Percentiles rank a stretch among this genome's conserved stretches.
phyloP scores from a whole-genome alignment of 768 basidiomycete species.

The Lyophyllum decastes region DNA sequence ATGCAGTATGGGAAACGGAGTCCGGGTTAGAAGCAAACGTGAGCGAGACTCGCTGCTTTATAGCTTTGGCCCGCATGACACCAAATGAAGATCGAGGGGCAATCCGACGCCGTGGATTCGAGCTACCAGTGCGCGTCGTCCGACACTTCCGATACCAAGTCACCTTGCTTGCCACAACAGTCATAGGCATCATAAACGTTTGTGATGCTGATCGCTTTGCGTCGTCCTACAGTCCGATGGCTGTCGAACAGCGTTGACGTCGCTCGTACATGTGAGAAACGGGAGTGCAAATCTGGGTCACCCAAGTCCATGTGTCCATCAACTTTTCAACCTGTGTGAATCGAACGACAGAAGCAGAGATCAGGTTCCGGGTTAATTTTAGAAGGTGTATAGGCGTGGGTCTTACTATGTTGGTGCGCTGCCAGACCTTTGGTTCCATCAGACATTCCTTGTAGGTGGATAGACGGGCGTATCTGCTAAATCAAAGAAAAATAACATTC shows the following conservation, averaged over 20 bases:
- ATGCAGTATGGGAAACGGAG: background rate
- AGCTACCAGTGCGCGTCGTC: background rate
- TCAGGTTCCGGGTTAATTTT: background rate
- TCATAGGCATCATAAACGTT: background rate
- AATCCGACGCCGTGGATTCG: background rate
- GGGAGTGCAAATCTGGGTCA: background rate
- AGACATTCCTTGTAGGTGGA: background rate
- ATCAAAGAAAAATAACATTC: background rate
- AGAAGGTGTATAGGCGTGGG: conserved; percentile 6
- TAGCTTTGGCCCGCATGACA: background rate
- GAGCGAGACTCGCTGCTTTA: conserved; percentile 1
- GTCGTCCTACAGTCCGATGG: background rate
- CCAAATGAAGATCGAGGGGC: background rate
- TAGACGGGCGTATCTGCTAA: background rate
- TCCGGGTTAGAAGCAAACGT: background rate
- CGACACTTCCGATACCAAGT: background rate
- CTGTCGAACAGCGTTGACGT: background rate
- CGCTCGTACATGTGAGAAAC: background rate
- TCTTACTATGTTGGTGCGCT: background rate
- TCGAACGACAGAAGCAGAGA: background rate
- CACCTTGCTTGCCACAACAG: background rate
- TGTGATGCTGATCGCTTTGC: background rate
- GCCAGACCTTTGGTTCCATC: background rate
- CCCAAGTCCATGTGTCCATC: background rate
- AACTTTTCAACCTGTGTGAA: conserved; percentile 2